A percentile compares a stretch with the other conserved stretches of the same genome.
These are phyloP conservation scores for Orbilia blumenaviensis DNA, from an alignment of 2,329 filamentous ascomycete species.

Conservation along the genomic window DNA sequence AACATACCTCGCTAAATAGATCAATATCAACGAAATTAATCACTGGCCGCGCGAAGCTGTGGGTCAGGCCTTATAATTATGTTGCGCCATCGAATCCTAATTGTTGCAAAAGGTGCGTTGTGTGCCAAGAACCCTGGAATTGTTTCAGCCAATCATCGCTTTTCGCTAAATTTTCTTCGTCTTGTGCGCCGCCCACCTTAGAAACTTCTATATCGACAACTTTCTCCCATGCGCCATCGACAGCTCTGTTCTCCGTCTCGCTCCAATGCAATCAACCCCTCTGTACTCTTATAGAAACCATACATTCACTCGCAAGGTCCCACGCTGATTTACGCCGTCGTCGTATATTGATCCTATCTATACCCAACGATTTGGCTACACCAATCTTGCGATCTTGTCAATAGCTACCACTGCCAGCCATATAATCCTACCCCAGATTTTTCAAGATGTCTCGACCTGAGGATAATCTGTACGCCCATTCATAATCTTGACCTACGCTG, in stretches of 20 bases:
- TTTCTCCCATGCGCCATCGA: constrained; percentile 12
- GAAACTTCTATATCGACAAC: constrained; percentile 24
- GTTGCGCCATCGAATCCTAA: neutral
- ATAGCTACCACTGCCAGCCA: too few relatives aligned
- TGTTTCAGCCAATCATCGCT: constrained; percentile 32
- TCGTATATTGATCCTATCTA: neutral
- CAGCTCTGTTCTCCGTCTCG: constrained; percentile 7
- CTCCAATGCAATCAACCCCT: constrained; percentile 37
- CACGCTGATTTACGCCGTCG: constrained; percentile 22
- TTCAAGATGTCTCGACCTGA: constrained; percentile 92
- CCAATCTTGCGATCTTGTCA: neutral
- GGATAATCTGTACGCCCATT: constrained; percentile 77
- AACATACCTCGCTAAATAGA: too few relatives aligned
- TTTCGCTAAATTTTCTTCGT: constrained; percentile 48
- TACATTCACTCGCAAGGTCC: constrained; percentile 47
- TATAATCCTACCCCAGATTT: constrained; percentile 55
- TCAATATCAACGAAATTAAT: too few relatives aligned
- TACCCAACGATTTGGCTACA: neutral
- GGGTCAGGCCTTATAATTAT: too few relatives aligned
- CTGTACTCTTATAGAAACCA: constrained; percentile 17
- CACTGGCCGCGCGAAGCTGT: too few relatives aligned
- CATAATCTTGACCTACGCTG: neutral
- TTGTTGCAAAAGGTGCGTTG: constrained; percentile 48
- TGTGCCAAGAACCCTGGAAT: neutral
- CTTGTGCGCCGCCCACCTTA: constrained; percentile 22